Percentiles rank a stretch among this genome's conserved stretches.
These are phyloP conservation scores for Phytophthora pinifolia DNA, from an alignment of 352 stramenopile species.

Conservation along the genomic window DNA sequence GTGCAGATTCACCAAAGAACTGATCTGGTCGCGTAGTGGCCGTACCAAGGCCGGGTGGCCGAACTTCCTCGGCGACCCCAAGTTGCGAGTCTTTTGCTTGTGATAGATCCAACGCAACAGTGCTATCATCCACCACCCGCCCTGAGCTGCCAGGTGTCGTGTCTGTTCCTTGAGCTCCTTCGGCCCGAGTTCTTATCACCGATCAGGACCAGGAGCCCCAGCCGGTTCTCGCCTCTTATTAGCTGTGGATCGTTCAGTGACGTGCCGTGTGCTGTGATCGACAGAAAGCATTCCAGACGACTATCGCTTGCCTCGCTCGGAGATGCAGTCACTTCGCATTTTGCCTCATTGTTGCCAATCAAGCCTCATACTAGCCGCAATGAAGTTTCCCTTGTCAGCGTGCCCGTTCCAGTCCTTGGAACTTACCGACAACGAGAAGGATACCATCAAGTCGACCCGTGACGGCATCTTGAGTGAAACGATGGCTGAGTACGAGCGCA, in stretches of 20 bases:
- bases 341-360: constrained; percentile 6
- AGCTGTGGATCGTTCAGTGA: not conserved
- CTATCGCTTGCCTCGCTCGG: not conserved
- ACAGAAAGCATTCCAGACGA: constrained; percentile 14
- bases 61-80: too few relatives aligned
- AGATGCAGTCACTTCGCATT: constrained; percentile 22
- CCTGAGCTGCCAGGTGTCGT: constrained; percentile 19
- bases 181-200: constrained; percentile 18
- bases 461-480: constrained; percentile 33
- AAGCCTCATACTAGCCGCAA: constrained; percentile 8
- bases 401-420: constrained; percentile 32
- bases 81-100: too few relatives aligned
- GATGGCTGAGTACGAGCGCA: constrained; percentile 43
- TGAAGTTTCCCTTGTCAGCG: constrained; percentile 43
- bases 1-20: too few relatives aligned
- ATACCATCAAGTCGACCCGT: constrained; percentile 19
- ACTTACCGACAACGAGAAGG: constrained; percentile 28
- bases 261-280: constrained; percentile 1
- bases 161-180: constrained; percentile 12
- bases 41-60: not conserved
- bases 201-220: constrained; percentile 20
- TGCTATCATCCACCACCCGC: not conserved
- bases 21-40: too few relatives aligned
- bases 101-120: too few relatives aligned
- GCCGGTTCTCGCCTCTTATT: constrained; percentile 13